phyloP scores from a whole-genome alignment of 768 basidiomycete genomes.

The Suillus decipiens region DNA sequence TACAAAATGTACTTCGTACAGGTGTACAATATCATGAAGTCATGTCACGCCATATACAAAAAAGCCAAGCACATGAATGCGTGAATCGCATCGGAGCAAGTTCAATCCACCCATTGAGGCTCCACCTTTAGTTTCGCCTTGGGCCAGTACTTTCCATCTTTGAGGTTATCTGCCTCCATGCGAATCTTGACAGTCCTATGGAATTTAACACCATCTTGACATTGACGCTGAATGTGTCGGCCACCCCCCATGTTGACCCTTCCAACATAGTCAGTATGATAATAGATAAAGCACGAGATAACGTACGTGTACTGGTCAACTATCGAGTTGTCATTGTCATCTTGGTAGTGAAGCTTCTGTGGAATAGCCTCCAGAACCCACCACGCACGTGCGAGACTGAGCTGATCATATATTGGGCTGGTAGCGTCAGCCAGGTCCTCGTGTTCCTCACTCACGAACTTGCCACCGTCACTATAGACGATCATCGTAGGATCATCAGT shows the following conservation, averaged over 20 bases:
- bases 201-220: slow-evolving; percentile 36
- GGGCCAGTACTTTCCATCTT: slow-evolving; percentile 40
- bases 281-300: not conserved
- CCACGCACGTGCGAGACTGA: slow-evolving; percentile 49
- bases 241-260: slow-evolving; percentile 43
- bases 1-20: not conserved
- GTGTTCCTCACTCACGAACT: slow-evolving; percentile 51
- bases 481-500: slow-evolving; percentile 16
- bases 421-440: slow-evolving; percentile 65
- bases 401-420: slow-evolving; percentile 55
- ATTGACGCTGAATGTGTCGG: slow-evolving; percentile 43
- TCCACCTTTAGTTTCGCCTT: slow-evolving; percentile 38
- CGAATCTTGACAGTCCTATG: slow-evolving; percentile 52
- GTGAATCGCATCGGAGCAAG: not conserved
- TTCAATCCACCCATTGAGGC: slow-evolving; percentile 43
- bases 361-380: slow-evolving; percentile 68
- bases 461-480: slow-evolving; percentile 21
- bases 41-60: not conserved
- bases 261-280: not conserved
- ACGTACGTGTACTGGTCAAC: slow-evolving; percentile 20
- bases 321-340: slow-evolving; percentile 24
- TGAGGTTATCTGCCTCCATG: slow-evolving; percentile 48
- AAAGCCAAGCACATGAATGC: not conserved
- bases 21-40: not conserved
- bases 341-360: slow-evolving; percentile 29